These are phyloP conservation scores for Colletotrichum coccodes DNA, from an alignment of 2,329 filamentous ascomycete genomes.

Conservation along the genomic window DNA sequence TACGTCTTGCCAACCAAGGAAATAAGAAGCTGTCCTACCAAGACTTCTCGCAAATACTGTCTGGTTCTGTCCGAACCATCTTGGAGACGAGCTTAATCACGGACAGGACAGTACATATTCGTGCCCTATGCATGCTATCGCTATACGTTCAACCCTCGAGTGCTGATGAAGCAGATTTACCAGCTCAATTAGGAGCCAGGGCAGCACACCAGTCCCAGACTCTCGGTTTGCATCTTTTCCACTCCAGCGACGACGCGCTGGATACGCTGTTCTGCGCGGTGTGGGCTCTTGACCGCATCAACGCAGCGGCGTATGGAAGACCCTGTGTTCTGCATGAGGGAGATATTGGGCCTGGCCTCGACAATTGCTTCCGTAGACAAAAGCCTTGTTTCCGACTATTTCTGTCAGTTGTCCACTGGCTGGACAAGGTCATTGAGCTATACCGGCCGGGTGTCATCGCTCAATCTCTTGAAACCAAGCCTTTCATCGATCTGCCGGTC, in stretches of 20 bases:
- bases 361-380: slow-evolving; percentile 60
- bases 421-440: slow-evolving; percentile 68
- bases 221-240: slow-evolving; percentile 63
- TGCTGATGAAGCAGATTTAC: slow-evolving; percentile 63
- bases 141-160: slow-evolving; percentile 68
- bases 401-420: slow-evolving; percentile 61
- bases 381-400: slow-evolving; percentile 67
- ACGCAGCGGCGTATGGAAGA: slow-evolving; percentile 68
- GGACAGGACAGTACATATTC: slow-evolving; percentile 65
- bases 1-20: slow-evolving; percentile 54
- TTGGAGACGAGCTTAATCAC: slow-evolving; percentile 64
- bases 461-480: slow-evolving; percentile 46
- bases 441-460: slow-evolving; percentile 60
- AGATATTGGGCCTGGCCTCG: slow-evolving; percentile 65
- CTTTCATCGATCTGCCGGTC: slow-evolving; percentile 64
- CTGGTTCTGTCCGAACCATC: slow-evolving; percentile 58
- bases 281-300: slow-evolving; percentile 70
- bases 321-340: slow-evolving; percentile 69
- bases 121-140: slow-evolving; percentile 63
- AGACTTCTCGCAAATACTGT: slow-evolving; percentile 60
- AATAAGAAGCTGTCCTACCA: slow-evolving; percentile 51
- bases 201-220: slow-evolving; percentile 69
- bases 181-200: slow-evolving; percentile 61
- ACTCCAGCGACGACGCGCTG: slow-evolving; percentile 47
- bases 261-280: slow-evolving; percentile 66